These are phyloP conservation scores for Botrytis medusae DNA, from an alignment of 2,329 filamentous ascomycete genomes.

Conservation along the genomic window DNA sequence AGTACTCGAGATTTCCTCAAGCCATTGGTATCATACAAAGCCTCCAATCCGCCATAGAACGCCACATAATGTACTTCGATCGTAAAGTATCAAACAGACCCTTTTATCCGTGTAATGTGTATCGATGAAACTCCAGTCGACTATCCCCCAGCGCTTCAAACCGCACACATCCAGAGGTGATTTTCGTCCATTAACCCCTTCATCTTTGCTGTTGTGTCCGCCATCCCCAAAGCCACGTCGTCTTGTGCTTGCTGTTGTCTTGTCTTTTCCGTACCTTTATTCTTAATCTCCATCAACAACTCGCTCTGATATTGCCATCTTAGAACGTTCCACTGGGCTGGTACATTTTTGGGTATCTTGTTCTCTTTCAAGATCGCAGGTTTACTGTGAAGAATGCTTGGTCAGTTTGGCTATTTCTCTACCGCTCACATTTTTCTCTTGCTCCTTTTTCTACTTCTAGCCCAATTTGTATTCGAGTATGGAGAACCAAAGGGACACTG, in stretches of 20 bases:
- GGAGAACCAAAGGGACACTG: no score
- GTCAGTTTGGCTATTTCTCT: background rate
- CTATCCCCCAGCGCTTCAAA: background rate
- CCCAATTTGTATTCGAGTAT: background rate
- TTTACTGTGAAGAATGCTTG: background rate
- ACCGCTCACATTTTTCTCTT: background rate
- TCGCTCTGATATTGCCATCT: slow-evolving; percentile 20
- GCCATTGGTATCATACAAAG: background rate
- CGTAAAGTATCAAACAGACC: background rate
- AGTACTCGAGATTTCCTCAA: background rate
- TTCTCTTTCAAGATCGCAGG: slow-evolving; percentile 18
- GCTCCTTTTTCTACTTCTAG: no score
- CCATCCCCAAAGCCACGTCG: background rate
- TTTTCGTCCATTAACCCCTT: background rate
- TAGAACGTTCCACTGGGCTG: slow-evolving; percentile 18
- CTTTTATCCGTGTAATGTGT: background rate
- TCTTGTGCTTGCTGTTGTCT: background rate
- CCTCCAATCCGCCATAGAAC: background rate
- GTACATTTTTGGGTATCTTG: slow-evolving; percentile 18
- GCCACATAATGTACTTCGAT: background rate
- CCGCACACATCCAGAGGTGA: slow-evolving; percentile 14
- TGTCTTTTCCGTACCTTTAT: background rate
- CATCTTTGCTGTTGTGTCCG: background rate
- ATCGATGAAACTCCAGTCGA: background rate
- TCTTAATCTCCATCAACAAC: slow-evolving; percentile 18